Conservation (phyloP, 1,284 basidiomycete species). For the Volvariella surrecta region DNA sequence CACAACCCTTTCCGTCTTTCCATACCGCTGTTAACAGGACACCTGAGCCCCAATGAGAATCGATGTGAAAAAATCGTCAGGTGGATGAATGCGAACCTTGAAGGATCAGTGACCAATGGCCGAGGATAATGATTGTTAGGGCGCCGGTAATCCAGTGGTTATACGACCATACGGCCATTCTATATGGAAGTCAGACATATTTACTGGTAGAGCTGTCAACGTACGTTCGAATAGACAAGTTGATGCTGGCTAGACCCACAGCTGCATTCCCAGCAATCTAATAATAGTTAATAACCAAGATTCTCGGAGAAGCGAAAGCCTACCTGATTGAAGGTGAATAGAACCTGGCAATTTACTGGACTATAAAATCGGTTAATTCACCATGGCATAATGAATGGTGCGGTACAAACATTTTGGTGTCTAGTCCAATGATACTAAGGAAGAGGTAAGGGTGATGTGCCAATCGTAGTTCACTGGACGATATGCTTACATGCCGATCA, state of each 20-base stretch:
- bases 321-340: constrained; percentile 67
- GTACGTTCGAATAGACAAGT: constrained; percentile 69
- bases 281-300: not conserved
- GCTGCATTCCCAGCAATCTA: constrained; percentile 51
- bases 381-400: not conserved
- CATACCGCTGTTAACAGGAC: constrained; percentile 48
- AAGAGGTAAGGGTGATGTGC: constrained; percentile 7
- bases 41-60: constrained; percentile 29
- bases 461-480: not conserved
- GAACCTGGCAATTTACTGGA: constrained; percentile 49
- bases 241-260: constrained; percentile 67
- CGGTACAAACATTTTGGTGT: constrained; percentile 34
- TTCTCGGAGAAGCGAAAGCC: constrained; percentile 2
- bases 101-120: constrained; percentile 67
- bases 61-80: not conserved
- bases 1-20: constrained; percentile 36
- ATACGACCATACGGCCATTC: constrained; percentile 62
- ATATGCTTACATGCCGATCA: constrained; percentile 56
- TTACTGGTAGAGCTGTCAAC: constrained; percentile 14
- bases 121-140: constrained; percentile 49
- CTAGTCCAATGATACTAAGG: constrained; percentile 42
- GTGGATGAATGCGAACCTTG: constrained; percentile 36
- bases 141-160: constrained; percentile 41
- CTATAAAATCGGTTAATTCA: constrained; percentile 20
- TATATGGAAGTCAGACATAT: constrained; percentile 15